Conservation (phyloP, 306 rosid species). For the Medicago arabica region DNA sequence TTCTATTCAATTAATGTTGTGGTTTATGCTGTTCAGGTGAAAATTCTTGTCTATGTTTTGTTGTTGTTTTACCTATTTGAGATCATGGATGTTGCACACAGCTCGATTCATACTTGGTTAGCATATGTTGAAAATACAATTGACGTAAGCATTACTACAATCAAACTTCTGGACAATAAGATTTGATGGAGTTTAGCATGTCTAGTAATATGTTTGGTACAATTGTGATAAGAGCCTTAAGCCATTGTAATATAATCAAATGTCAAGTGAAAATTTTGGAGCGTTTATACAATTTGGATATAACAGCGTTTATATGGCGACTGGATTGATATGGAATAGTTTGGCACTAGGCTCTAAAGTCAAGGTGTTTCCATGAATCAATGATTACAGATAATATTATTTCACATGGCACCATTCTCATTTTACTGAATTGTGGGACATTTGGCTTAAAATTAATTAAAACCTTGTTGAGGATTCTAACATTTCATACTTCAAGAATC, state of each 20-base stretch:
- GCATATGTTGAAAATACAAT: not conserved
- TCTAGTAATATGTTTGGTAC: not conserved
- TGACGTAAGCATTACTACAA: not conserved
- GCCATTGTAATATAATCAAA: constrained; percentile 14
- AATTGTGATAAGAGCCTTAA: not conserved
- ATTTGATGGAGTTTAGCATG: not conserved
- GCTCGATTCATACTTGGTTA: not conserved
- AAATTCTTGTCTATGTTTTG: constrained; percentile 35
- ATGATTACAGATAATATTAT: not conserved
- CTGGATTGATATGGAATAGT: constrained; percentile 1
- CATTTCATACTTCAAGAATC: constrained; percentile 16
- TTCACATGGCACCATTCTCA: not conserved
- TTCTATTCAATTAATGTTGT: constrained; percentile 73
- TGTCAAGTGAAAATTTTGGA: constrained; percentile 6
- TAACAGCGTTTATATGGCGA: constrained; percentile 5
- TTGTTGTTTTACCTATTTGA: constrained; percentile 10
- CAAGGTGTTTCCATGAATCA: constrained; percentile 29
- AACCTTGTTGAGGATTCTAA: constrained; percentile 13
- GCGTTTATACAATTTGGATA: constrained; percentile 17
- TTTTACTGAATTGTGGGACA: constrained; percentile 1
- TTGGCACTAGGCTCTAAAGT: constrained; percentile 20
- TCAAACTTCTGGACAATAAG: not conserved
- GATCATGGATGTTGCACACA: constrained; percentile 32
- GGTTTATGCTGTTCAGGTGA: constrained; percentile 92
- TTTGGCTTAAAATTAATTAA: not conserved